Evolutionary conservation across 2,329 filamentous ascomycete genomes (phyloP).

Genomic region (Teratosphaeria epicoccoides): DNA sequence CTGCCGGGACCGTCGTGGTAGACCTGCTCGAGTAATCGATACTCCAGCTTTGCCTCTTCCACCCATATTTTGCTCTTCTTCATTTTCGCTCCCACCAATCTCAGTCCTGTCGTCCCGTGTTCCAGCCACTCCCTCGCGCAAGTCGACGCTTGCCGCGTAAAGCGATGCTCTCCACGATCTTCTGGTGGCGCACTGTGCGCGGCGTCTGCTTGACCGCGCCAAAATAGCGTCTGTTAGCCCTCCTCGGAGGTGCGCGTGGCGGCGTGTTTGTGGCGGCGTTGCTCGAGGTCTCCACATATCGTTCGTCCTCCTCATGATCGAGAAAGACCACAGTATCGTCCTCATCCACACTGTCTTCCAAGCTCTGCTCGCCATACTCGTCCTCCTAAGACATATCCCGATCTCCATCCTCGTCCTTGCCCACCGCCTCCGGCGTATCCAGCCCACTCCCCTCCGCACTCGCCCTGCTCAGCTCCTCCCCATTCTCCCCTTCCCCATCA

Average conservation of each 20-base stretch:
- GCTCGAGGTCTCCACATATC: not conserved
- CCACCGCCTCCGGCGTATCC: not conserved
- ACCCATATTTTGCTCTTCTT: too few relatives aligned
- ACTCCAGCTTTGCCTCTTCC: too few relatives aligned
- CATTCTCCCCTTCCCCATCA: slow-evolving; percentile 8
- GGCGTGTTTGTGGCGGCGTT: not conserved
- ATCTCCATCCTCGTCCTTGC: not conserved
- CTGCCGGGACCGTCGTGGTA: too few relatives aligned
- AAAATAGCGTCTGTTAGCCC: not conserved
- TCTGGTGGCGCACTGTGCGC: not conserved
- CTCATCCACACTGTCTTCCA: not conserved
- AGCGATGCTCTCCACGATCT: not conserved
- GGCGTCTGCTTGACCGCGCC: not conserved
- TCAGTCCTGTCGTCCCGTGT: too few relatives aligned
- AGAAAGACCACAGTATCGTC: not conserved
- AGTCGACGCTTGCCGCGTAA: not conserved
- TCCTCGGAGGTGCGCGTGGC: not conserved
- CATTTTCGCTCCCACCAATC: too few relatives aligned
- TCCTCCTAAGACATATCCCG: not conserved
- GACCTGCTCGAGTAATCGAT: too few relatives aligned
- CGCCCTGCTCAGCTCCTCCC: not conserved
- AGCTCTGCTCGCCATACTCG: not conserved
- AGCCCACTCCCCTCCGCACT: not conserved
- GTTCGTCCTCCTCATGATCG: not conserved
- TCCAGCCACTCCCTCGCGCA: too few relatives aligned